Base-by-base conservation (phyloP, 2,329 filamentous ascomycete genomes). In the Anthostomella pinea region DNA sequence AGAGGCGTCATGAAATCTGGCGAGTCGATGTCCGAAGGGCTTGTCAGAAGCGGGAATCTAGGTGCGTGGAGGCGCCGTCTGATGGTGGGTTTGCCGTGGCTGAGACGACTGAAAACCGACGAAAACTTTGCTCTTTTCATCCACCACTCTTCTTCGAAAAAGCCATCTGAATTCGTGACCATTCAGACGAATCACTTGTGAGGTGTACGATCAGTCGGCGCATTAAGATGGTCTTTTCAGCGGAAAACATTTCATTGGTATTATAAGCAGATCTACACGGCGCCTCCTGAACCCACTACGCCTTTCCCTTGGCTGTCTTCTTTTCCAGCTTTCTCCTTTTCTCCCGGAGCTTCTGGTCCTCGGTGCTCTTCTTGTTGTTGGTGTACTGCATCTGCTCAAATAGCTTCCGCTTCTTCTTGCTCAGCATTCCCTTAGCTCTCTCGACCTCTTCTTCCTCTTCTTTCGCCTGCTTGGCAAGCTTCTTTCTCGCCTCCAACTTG, bases 361-460 rank as follows among this genome's bases (percentile, higher is more conserved):
- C 88, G 17, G 81, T 85, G 51, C 91, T 91, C 73, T 88, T 87
- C 76, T 93, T 90, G 68, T 84, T 90, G 67, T 96, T 95, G 45
- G 82, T 89, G 67, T 95, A 94, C 59, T 89, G 76, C 87, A 98
- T 98, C 72, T 96, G 93, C 73, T 97, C 93, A 51, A 91, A 85
- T 57, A 96, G 71, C 81, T 96, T 96, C 57, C 93, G 77, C 81
- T 97, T 98, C 79, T 94, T 93, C 66, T 94, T 87, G 65, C 85
- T 87, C 73, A 97, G 83, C 93, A 98, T 98, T 70, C 94, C 93
- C 79, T 95, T 96, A 62, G 87, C 84, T 46, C 91, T 77, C 65
- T 95, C 89, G 40, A 94, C 66, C 55, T 97, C 90, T 65, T 97
- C 93, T 4, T 85, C 82, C 59, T 93, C 86, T 56, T 81, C 75